Evolutionary conservation across 768 basidiomycete species (phyloP).

Genomic region (Trametes cinnabarina): DNA sequence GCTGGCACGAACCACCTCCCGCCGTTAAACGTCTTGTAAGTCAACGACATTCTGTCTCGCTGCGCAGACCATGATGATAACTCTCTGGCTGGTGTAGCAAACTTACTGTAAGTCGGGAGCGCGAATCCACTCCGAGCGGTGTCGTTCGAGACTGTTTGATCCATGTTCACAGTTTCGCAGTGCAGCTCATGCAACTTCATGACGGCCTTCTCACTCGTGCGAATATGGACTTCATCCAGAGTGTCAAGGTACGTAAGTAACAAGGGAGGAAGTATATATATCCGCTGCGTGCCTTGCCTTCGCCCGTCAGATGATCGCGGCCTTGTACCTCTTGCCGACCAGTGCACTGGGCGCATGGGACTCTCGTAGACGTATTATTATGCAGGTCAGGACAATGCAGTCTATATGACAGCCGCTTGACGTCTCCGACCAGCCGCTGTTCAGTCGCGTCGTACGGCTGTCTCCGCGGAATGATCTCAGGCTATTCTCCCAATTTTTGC

Average conservation of each 20-base stretch:
- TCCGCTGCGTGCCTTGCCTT: neutral
- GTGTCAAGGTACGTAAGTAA: neutral
- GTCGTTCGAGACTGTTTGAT: too few species aligned
- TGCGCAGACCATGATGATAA: too few species aligned
- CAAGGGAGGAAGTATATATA: neutral
- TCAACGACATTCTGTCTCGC: too few species aligned
- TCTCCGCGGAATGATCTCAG: constrained; percentile 7
- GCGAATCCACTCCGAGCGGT: too few species aligned
- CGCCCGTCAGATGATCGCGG: neutral
- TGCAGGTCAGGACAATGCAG: constrained; percentile 3
- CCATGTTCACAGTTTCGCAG: too few species aligned
- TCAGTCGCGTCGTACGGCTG: neutral
- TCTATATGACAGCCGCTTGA: constrained; percentile 10
- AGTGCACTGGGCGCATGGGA: neutral
- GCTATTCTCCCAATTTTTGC: neutral
- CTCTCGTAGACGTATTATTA: neutral
- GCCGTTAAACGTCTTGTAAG: too few species aligned
- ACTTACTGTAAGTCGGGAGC: too few species aligned
- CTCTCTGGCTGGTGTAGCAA: too few species aligned
- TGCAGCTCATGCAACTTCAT: neutral
- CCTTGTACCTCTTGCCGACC: constrained; percentile 2
- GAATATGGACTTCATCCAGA: neutral
- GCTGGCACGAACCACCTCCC: too few species aligned
- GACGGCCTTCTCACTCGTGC: neutral
- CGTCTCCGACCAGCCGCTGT: neutral